Conservation (phyloP, 192 early-diverging fungal genomes). For the Coemansia sp. region DNA sequence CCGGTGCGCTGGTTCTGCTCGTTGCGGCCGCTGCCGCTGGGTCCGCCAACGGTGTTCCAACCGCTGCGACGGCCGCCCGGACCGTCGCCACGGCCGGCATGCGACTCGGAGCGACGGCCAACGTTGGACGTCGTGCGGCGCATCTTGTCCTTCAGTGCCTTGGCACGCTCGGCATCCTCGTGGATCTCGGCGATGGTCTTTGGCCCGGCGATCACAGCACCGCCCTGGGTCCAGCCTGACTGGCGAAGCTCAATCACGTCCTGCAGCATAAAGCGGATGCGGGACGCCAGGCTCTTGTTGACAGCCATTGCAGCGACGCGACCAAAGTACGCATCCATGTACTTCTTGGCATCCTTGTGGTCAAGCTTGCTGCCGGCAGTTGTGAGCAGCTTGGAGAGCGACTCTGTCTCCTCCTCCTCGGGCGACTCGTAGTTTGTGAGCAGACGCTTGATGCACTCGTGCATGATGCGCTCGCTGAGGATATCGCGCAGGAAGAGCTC, state of each 20-base stretch:
- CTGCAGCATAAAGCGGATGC: slow-evolving; percentile 91
- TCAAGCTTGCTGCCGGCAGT: slow-evolving; percentile 87
- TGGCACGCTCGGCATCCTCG: slow-evolving; percentile 67
- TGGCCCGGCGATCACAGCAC: slow-evolving; percentile 63
- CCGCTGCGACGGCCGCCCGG: slow-evolving; percentile 57
- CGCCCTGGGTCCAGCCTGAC: slow-evolving; percentile 72
- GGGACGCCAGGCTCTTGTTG: slow-evolving; percentile 69
- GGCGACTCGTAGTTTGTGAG: slow-evolving; percentile 69
- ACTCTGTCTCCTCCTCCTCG: slow-evolving; percentile 95
- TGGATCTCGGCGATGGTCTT: slow-evolving; percentile 93
- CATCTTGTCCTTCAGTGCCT: slow-evolving; percentile 71
- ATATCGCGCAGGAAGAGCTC: slow-evolving; percentile 90
- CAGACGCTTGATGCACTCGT: slow-evolving; percentile 83
- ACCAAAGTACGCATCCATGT: slow-evolving; percentile 86
- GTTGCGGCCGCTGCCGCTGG: slow-evolving; percentile 62
- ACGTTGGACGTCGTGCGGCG: slow-evolving; percentile 64
- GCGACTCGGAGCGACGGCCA: slow-evolving; percentile 57
- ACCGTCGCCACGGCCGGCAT: slow-evolving; percentile 66
- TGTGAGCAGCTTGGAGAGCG: slow-evolving; percentile 85
- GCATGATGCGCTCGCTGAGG: slow-evolving; percentile 95
- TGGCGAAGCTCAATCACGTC: slow-evolving; percentile 84
- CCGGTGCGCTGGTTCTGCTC: slow-evolving; percentile 61
- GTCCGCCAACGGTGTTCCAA: slow-evolving; percentile 66
- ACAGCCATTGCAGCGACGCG: slow-evolving; percentile 76
- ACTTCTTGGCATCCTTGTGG: slow-evolving; percentile 46